phyloP scores from a whole-genome alignment of 2,329 filamentous ascomycete species.

The Pezicula carpinea region DNA sequence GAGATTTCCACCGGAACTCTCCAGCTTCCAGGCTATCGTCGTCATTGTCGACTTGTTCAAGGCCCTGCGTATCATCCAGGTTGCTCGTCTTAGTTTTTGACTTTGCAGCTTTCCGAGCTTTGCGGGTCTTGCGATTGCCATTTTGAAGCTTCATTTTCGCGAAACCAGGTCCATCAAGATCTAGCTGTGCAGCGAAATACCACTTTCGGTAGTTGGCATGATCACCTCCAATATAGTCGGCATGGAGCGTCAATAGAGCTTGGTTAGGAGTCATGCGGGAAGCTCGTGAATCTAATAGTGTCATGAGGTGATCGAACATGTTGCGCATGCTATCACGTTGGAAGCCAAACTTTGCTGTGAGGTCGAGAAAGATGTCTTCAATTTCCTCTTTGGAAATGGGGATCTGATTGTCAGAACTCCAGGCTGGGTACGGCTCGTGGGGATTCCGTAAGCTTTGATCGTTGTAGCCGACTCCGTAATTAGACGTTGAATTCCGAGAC shows the following conservation, averaged over 20 bases:
- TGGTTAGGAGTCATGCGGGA: conserved; percentile 99
- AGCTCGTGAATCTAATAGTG: conserved; percentile 85
- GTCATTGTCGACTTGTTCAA: conserved; percentile 79
- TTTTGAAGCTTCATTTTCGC: conserved; percentile 88
- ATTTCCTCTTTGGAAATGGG: conserved; percentile 97
- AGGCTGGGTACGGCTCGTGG: conserved; percentile 92
- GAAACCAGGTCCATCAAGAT: conserved; percentile 91
- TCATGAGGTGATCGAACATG: conserved; percentile 99
- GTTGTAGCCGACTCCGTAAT: conserved; percentile 95
- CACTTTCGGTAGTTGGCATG: conserved; percentile 98
- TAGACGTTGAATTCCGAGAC: conserved; percentile 92
- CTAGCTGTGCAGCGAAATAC: conserved; percentile 97
- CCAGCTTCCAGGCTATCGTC: conserved; percentile 96
- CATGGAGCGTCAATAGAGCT: conserved; percentile 88
- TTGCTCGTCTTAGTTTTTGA: conserved; percentile 66
- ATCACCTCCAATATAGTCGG: conserved; percentile 97
- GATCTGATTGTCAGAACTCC: conserved; percentile 96
- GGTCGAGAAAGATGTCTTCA: conserved; percentile 94
- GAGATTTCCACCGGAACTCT: conserved; percentile 96
- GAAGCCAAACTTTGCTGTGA: conserved; percentile 96
- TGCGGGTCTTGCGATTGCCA: conserved; percentile 71
- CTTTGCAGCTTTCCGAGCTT: conserved; percentile 76
- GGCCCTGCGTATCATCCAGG: conserved; percentile 71
- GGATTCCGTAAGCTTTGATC: conserved; percentile 90
- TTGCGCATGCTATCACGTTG: conserved; percentile 99